These are phyloP conservation scores for Melanogaster broomeanus DNA, from an alignment of 768 basidiomycete genomes.

Conservation along the genomic window DNA sequence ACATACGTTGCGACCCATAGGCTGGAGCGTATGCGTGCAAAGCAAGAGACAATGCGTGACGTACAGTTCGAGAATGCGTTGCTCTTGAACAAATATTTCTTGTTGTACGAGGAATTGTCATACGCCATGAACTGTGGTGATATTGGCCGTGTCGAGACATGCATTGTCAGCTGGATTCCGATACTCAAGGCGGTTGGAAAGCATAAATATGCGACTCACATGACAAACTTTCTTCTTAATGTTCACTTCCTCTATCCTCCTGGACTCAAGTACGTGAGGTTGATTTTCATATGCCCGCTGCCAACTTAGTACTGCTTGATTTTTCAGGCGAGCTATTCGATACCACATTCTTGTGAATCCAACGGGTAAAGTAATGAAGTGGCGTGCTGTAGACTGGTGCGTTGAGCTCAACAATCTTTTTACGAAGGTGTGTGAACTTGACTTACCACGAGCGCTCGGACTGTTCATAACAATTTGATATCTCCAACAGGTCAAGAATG, in stretches of 20 bases:
- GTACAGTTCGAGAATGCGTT: conserved; percentile 33
- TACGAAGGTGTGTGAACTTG: conserved; percentile 35
- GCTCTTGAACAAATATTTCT: conserved; percentile 31
- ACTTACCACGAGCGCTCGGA: not conserved
- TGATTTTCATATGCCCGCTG: not conserved
- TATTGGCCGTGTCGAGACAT: conserved; percentile 30
- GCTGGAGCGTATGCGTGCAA: not conserved
- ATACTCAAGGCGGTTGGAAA: conserved; percentile 32
- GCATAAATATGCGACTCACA: conserved; percentile 33
- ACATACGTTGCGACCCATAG: conserved; percentile 18
- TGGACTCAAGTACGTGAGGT: conserved; percentile 3
- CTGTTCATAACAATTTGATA: not conserved
- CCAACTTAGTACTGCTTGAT: not conserved
- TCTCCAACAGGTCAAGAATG: conserved; percentile 30
- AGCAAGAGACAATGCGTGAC: conserved; percentile 21
- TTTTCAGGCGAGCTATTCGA: conserved; percentile 15
- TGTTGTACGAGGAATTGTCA: conserved; percentile 42
- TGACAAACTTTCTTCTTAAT: conserved; percentile 27
- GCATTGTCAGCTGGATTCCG: conserved; percentile 24
- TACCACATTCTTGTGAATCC: conserved; percentile 37
- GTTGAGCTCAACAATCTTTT: conserved; percentile 44
- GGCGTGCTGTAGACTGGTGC: conserved; percentile 39
- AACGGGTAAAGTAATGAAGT: conserved; percentile 31
- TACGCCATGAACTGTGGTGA: conserved; percentile 36
- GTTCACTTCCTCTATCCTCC: conserved; percentile 26